Conservation (phyloP, 2,329 filamentous ascomycete genomes). For the Xylariaceae sp. region DNA sequence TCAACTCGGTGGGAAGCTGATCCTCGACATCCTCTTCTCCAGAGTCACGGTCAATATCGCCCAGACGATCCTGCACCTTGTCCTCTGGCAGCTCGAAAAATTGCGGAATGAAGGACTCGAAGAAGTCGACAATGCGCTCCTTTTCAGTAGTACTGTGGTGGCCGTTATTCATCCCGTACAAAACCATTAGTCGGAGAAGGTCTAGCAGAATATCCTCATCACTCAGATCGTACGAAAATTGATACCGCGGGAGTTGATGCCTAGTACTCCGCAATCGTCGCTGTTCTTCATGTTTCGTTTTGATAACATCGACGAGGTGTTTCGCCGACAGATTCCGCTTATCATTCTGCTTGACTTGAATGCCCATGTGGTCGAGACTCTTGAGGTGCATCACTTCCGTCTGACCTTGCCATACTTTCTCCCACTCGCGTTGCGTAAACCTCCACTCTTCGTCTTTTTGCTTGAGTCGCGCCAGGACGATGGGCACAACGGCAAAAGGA, state of each 20-base stretch:
- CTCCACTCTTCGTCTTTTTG: slow-evolving; percentile 98
- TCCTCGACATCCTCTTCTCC: slow-evolving; percentile 77
- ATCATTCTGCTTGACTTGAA: slow-evolving; percentile 80
- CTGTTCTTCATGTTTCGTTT: slow-evolving; percentile 88
- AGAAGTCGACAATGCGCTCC: slow-evolving; percentile 68
- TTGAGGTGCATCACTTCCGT: slow-evolving; percentile 93
- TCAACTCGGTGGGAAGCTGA: slow-evolving; percentile 64
- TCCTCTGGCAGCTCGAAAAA: slow-evolving; percentile 76
- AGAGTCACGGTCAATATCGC: slow-evolving; percentile 64
- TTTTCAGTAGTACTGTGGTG: slow-evolving; percentile 70
- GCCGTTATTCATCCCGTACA: slow-evolving; percentile 63
- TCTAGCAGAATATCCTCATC: slow-evolving; percentile 66
- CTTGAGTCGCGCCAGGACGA: slow-evolving; percentile 84
- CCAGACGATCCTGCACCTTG: slow-evolving; percentile 61
- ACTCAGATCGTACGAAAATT: slow-evolving; percentile 70
- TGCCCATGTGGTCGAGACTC: slow-evolving; percentile 94
- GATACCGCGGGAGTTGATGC: slow-evolving; percentile 60
- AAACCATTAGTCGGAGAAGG: slow-evolving; percentile 57
- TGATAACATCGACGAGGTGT: slow-evolving; percentile 83
- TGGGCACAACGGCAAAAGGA: slow-evolving; percentile 82
- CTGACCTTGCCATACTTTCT: slow-evolving; percentile 96
- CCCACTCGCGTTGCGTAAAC: slow-evolving; percentile 94
- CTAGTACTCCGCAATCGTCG: slow-evolving; percentile 65
- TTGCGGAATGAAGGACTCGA: slow-evolving; percentile 68
- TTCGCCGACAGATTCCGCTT: slow-evolving; percentile 90